phyloP scores from a whole-genome alignment of 2,329 filamentous ascomycete genomes.

The Claviceps sp. region DNA sequence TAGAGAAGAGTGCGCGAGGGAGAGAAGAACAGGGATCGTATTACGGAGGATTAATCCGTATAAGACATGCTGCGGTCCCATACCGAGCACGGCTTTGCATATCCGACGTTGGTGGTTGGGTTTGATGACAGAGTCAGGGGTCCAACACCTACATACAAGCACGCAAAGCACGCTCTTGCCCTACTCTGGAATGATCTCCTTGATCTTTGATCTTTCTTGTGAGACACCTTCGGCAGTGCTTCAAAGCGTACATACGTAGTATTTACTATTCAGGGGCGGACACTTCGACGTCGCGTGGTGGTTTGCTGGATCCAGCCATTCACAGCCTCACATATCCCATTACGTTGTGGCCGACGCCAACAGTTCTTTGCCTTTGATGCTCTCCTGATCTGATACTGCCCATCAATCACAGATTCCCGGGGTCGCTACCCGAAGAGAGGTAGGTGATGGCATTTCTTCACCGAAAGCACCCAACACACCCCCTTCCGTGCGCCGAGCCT shows the following conservation, averaged over 20 bases:
- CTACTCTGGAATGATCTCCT: background rate
- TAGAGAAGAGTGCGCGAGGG: background rate
- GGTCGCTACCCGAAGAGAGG: constrained; percentile 3
- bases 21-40: background rate
- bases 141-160: background rate
- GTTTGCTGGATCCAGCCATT: constrained; percentile 5
- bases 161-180: background rate
- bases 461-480: constrained; percentile 1
- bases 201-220: background rate
- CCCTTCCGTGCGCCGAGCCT: background rate
- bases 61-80: constrained; percentile 1
- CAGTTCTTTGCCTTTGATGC: background rate
- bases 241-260: background rate
- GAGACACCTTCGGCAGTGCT: constrained; percentile 2
- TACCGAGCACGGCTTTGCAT: background rate
- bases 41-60: background rate
- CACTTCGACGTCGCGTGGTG: constrained; percentile 4
- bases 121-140: constrained; percentile 1
- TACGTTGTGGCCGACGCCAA: constrained; percentile 3
- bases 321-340: constrained; percentile 2
- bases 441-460: constrained; percentile 3
- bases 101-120: background rate
- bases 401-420: constrained; percentile 3
- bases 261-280: background rate
- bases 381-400: background rate